Base-by-base conservation (phyloP, 495 filamentous ascomycete species). In the Aspergillus leporis region DNA sequence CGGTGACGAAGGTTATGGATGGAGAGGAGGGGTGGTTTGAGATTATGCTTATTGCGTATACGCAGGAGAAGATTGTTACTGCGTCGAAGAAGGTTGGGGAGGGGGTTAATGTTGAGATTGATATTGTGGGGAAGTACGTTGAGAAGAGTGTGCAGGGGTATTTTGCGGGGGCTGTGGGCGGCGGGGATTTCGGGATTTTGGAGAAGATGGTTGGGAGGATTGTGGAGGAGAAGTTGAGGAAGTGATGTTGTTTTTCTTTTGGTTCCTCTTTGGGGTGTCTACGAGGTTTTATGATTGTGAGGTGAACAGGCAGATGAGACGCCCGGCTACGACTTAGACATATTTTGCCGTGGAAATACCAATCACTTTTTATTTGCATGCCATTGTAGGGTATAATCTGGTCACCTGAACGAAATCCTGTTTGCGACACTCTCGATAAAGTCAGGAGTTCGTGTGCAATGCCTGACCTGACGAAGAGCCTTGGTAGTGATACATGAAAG, bases 31-130 rank as follows among this genome's bases (percentile, higher is more conserved):
- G 86, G 8, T 97, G 90, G 87, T 98, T 90, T 85, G 94, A 98
- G 83, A 89, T 99, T 10, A 99, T 99, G 95, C 77, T 99, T 46
- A 96, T 99, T 72, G 85, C 90, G n/a, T 99, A 99, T 66, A 97
- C 95, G 40, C 95, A 97, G 78, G 92, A 93, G 76, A 87, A 87
- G 72, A 85, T 98, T 34, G 91, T 97, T 2, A 90, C 89, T 58
- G 91, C 89, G 10, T 74, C 70, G 12, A 98, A 99, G 82, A 78
- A 81, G 71, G 73, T 78, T n/a, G 93, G 95, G 1, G 92, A 97
- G 6, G 80, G 83, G 51, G 92, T 98, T 31, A 99, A 99, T 72
- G 87, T 98, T 18, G 95, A 99, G 81, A 96, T 98, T 52, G 95
- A 99, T 73, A 92, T 97, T 81, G 87, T 97, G 63, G 95, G 93